These are phyloP conservation scores for Cyclocybe cylindracea DNA, from an alignment of 768 basidiomycete genomes.

Conservation along the genomic window DNA sequence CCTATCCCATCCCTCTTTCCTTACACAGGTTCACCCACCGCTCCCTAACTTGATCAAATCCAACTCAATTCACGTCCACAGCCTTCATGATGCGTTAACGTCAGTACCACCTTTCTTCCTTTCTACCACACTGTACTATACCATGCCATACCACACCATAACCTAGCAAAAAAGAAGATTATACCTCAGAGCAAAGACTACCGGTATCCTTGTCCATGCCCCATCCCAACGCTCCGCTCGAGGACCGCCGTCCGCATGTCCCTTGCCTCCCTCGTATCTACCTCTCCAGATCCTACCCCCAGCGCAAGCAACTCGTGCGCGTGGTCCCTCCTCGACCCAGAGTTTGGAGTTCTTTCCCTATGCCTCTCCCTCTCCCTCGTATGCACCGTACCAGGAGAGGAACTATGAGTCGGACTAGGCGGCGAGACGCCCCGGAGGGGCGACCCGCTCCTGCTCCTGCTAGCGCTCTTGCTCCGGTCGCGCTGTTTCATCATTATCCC, in stretches of 20 bases:
- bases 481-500: constrained; percentile 30
- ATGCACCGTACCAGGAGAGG: neutral
- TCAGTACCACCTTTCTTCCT: too few species aligned
- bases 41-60: too few species aligned
- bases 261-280: constrained; percentile 11
- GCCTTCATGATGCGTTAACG: too few species aligned
- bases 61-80: too few species aligned
- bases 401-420: neutral
- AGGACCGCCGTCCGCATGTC: constrained; percentile 20
- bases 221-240: constrained; percentile 5
- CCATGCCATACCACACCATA: too few species aligned
- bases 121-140: too few species aligned
- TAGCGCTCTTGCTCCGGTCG: constrained; percentile 22
- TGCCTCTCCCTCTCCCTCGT: constrained; percentile 1
- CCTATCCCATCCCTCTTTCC: too few species aligned
- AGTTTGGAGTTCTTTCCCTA: constrained; percentile 2
- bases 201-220: too few species aligned
- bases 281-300: constrained; percentile 4
- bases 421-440: constrained; percentile 12
- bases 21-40: too few species aligned
- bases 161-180: too few species aligned
- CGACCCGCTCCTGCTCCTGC: neutral
- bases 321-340: constrained; percentile 2
- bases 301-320: neutral
- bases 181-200: too few species aligned